Evolutionary conservation across 2,329 filamentous ascomycete species (phyloP), one percentile per base, ranked within the genome.

Genomic region (Aureobasidium namibiae): DNA sequence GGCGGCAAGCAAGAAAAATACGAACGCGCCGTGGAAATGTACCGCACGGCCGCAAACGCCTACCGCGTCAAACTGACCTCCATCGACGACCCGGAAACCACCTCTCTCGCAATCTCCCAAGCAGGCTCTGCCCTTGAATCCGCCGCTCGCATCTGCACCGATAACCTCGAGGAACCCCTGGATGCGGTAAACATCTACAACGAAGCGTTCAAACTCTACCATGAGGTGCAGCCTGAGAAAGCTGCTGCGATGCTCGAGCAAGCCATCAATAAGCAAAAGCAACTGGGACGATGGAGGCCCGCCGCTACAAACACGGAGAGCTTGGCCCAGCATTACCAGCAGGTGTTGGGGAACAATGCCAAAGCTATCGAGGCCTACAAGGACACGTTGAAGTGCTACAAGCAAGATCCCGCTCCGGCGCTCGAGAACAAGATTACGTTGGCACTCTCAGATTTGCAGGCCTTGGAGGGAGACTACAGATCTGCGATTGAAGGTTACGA

Each of bases 191-290:
- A 95, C 75, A 87, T 88, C 49, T 78, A 91, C 62, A 84, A 87
- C 68, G 92, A 97, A 73, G 94, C 94, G 56, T 97, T 92, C 82
- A 96, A 97, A 79, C 88, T 90, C 61, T 97, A 96, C 77, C 83
- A 87, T 68, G 95, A 91, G 75, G 85, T 88, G 56, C 85, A 89
- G 67, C 91, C 91, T 21, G 81, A 90, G 70, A 87, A 92, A 68
- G 92, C 92, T 16, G 89, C 88, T 44, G 80, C 89, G 62, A 91
- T 89, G 69, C 78, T 96, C 59, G 84, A 90, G 64, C 77, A 85
- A 64, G 88, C 91, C 41, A 90, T 97, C 70, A 80, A 85, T 60
- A 89, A 94, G 72, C 97, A 95, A 75, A 92, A 90, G 66, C 76
- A 83, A 66, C 92, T 91, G 75, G 92, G 92, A 63, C 96, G 96